These are phyloP conservation scores for Brassica incana DNA, from an alignment of 345 rosid genomes.

Conservation along the genomic window DNA sequence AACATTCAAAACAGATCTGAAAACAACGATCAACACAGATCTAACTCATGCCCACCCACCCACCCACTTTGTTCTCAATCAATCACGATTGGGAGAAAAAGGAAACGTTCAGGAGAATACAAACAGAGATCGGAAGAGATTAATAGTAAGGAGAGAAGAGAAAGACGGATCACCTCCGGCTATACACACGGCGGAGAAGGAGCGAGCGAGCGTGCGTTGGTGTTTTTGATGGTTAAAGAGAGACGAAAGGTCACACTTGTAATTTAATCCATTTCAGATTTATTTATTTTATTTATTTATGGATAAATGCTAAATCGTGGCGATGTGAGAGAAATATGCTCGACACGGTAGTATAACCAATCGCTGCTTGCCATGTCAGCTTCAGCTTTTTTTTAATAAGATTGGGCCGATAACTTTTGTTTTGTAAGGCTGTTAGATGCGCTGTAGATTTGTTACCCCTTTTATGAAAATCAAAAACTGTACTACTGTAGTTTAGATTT, in stretches of 20 bases:
- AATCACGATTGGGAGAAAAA: background rate
- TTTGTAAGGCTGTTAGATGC: conserved; percentile 3
- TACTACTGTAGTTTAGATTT: too few relatives aligned
- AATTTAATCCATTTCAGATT: conserved; percentile 1
- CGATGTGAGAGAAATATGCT: conserved; percentile 6
- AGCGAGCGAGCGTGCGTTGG: conserved; percentile 24
- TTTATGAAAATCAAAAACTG: too few relatives aligned
- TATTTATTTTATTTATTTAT: background rate
- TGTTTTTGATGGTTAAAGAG: conserved; percentile 34
- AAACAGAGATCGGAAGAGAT: background rate
- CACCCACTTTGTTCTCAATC: background rate
- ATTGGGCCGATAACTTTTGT: conserved; percentile 26
- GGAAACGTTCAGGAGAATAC: background rate
- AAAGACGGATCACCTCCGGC: conserved; percentile 19
- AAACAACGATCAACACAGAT: conserved; percentile 8
- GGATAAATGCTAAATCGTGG: conserved; percentile 34
- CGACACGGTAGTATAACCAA: conserved; percentile 41
- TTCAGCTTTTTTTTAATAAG: background rate
- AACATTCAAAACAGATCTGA: conserved; percentile 14
- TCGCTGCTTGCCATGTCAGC: conserved; percentile 25
- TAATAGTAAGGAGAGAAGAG: background rate
- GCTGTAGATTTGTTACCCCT: background rate
- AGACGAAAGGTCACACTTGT: conserved; percentile 22
- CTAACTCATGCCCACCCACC: background rate
- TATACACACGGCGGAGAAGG: conserved; percentile 14